Conservation (phyloP, 192 early-diverging fungal species). For the Obelidium mucronatum region DNA sequence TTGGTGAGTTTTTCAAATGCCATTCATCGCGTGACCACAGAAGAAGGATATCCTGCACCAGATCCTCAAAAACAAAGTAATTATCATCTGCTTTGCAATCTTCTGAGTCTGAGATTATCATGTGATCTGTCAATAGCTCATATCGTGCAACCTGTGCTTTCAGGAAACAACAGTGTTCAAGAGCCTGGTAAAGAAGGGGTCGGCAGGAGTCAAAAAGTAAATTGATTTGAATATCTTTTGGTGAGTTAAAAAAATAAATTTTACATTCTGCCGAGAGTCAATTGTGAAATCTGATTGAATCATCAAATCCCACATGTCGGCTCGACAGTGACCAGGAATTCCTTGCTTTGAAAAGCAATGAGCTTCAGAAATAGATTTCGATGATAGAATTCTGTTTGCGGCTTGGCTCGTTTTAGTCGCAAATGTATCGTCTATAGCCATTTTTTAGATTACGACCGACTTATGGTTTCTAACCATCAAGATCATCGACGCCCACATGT, state of each 20-base stretch:
- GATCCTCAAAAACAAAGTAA: slow-evolving; percentile 68
- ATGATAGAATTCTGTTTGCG: slow-evolving; percentile 33
- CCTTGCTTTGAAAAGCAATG: slow-evolving; percentile 48
- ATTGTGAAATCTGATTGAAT: slow-evolving; percentile 51
- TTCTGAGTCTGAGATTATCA: slow-evolving; percentile 53
- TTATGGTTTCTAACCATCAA: background rate
- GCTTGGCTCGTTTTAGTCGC: slow-evolving; percentile 17
- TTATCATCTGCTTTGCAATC: slow-evolving; percentile 61
- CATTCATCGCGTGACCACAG: slow-evolving; percentile 62
- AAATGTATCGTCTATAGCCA: slow-evolving; percentile 46
- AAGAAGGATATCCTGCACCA: slow-evolving; percentile 52
- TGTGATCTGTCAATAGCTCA: slow-evolving; percentile 54
- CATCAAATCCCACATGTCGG: slow-evolving; percentile 54
- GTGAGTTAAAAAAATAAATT: background rate
- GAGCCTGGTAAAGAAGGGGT: slow-evolving; percentile 33
- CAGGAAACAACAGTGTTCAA: slow-evolving; percentile 40
- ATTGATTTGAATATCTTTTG: slow-evolving; percentile 6
- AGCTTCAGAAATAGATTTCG: slow-evolving; percentile 20
- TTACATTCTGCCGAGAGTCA: slow-evolving; percentile 37
- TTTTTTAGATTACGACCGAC: too few species aligned
- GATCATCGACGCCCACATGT: slow-evolving; percentile 39
- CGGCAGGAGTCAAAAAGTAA: background rate
- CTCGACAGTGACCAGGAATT: slow-evolving; percentile 47
- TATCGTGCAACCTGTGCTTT: slow-evolving; percentile 41
- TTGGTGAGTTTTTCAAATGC: slow-evolving; percentile 43